Percentiles rank a stretch among this genome's conserved stretches.
These are phyloP conservation scores for Viola pubescens DNA, from an alignment of 441 rosid genomes.

Conservation along the genomic window DNA sequence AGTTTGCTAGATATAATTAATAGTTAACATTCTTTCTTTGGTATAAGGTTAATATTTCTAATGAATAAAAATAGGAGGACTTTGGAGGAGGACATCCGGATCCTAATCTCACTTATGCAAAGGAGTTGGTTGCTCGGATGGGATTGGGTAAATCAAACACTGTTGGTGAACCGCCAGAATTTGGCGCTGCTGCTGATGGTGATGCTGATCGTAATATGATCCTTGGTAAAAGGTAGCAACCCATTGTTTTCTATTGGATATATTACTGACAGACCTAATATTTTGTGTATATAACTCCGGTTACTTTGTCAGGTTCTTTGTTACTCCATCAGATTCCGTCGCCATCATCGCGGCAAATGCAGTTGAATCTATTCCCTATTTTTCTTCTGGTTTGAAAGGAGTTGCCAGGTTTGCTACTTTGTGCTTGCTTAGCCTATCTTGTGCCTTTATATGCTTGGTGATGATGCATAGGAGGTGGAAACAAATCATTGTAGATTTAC, in stretches of 20 bases:
- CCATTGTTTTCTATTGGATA: slow-evolving; percentile 7
- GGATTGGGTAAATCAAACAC: slow-evolving; percentile 75
- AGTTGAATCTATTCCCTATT: slow-evolving; percentile 77
- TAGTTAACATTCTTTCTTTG: slow-evolving; percentile 3
- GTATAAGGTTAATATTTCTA: neutral
- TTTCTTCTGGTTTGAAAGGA: slow-evolving; percentile 89
- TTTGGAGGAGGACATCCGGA: slow-evolving; percentile 99
- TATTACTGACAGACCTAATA: neutral
- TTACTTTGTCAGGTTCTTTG: slow-evolving; percentile 66
- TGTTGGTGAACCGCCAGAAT: slow-evolving; percentile 69
- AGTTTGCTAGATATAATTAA: slow-evolving; percentile 1
- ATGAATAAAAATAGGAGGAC: slow-evolving; percentile 59
- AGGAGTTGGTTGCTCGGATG: slow-evolving; percentile 91
- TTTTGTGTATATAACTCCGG: slow-evolving; percentile 6
- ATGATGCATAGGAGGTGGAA: no score
- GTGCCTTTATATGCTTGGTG: neutral
- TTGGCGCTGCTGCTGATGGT: slow-evolving; percentile 99
- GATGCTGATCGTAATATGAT: slow-evolving; percentile 99
- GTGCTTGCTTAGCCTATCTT: slow-evolving; percentile 9
- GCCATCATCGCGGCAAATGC: slow-evolving; percentile 99
- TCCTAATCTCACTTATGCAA: slow-evolving; percentile 96
- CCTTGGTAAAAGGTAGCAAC: slow-evolving; percentile 83
- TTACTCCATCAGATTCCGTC: slow-evolving; percentile 96
- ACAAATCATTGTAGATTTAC: no score
- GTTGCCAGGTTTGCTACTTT: slow-evolving; percentile 71